Base-by-base conservation (phyloP, 768 basidiomycete species). In the Pholiota microspora region DNA sequence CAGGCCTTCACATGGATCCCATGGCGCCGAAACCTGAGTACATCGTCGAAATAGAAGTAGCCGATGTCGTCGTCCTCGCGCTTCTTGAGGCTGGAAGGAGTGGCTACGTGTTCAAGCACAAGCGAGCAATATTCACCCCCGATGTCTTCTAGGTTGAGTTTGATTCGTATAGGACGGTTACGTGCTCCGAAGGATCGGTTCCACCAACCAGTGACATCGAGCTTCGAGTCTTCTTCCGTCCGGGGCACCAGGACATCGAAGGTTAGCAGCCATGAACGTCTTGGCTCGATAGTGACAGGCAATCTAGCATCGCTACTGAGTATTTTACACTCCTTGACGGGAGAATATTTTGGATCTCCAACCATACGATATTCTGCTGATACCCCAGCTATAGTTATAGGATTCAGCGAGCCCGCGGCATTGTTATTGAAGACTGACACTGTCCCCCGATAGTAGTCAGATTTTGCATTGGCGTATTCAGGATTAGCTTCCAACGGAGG, bases 111-210 rank as follows among this genome's bases (percentile, higher is more conserved):
- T 55, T 76, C 74, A 27, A 72, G 54, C 7, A 76, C 71, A 9
- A 76, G 59, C 6, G 71, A 72, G n/a, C 66, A 66, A 53, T 73
- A 65, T 51, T 75, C 73, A 32, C 69, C 73, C 55, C 74, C 73
- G 38, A 74, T 69, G 21, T 71, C 71, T 40, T 69, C 65, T 6
- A 73, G 36, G n/a, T 64, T 60, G 31, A 76, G 49, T 52, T 73
- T 74, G 45, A 74, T 54, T 4, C 74, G 70, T 16, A 76, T 55
- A n/a, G 74, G 74, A 1, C 67, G 61, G 31, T 72, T 51, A n/a
- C 73, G 67, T 2, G 70, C 66, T 25, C 68, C 45, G 45, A 70
- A 70, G 9, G 72, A 64, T 2, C 67, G 59, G 31, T 69, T 66
- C 68, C 67, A 71, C 72, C 72, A 73, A 1, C 62, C 49, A 7